Base-by-base conservation (phyloP, 805 yeast species). In the Kregervanrija delftensis region DNA sequence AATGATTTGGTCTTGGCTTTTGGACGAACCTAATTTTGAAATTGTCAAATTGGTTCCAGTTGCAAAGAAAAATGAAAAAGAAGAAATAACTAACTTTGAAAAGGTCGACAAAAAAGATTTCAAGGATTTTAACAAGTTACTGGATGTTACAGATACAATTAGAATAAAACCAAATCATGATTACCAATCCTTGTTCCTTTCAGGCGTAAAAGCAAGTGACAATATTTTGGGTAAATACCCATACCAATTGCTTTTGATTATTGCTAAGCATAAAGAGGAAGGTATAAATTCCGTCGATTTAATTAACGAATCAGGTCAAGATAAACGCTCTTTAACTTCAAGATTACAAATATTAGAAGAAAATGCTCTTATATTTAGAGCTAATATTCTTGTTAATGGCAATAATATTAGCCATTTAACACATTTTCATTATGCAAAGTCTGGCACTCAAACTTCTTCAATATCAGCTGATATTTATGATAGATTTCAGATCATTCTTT, bases 251-350 rank as follows among this genome's bases (percentile, higher is more conserved):
- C 58, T 84, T 15, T 65, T 77, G 41, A 80, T 75, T 40, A 80
- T 84, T 43, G 85, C 89, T 0, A 73, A 70, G 47, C 58, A 74
- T 30, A 79, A 79, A 17, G 63, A 68, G 0, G 53, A 60, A 1
- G 93, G 93, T 9, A 75, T 83, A 12, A 69, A 75, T 40, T 76
- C 90, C 0, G 64, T 77, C 30, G 78, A 76, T 22, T 65, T 84
- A 46, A 74, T 81, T 2, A 64, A 66, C 35, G 67, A 64, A 14
- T 76, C 89, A 0, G 76, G 76, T 8, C 93, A 84, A 60, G 93
- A 84, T 54, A 76, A 81, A 13, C 70, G 91, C 50, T 81, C 89
- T 46, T 66, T 83, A 35, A 79, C 89, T 0, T 68, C 78, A 1
- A 69, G 93, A 52, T 65, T 83, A 42, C 78, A 75, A 53, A 70